phyloP scores from a whole-genome alignment of 306 rosid species.

The Argentina anserina region DNA sequence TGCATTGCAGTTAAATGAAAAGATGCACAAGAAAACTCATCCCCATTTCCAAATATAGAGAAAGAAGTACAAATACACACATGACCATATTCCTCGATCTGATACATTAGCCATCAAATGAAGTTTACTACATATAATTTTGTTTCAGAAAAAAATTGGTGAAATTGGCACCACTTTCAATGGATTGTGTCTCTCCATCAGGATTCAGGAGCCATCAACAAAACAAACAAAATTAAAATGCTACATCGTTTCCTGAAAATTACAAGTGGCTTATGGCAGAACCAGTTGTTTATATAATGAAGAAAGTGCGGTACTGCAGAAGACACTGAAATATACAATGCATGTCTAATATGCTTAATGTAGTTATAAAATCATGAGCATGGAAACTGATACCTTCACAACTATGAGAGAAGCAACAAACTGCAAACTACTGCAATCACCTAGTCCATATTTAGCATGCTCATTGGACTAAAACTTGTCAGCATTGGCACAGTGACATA shows the following conservation, averaged over 20 bases:
- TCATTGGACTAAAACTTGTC: not conserved
- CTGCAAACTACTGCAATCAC: not conserved
- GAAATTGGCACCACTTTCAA: not conserved
- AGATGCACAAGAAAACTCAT: not conserved
- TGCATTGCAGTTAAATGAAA: not conserved
- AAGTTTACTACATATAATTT: not conserved
- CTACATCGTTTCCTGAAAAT: not conserved
- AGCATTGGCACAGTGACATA: not conserved
- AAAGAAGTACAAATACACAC: not conserved
- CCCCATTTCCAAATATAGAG: not conserved
- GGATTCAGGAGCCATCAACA: not conserved
- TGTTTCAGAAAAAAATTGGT: not conserved
- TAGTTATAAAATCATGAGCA: not conserved
- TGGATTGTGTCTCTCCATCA: too few species aligned
- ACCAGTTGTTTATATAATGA: not conserved
- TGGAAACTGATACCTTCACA: not conserved
- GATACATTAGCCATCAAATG: not conserved
- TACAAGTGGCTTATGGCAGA: not conserved
- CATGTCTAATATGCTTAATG: too few species aligned
- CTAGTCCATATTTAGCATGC: not conserved
- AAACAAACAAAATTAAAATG: not conserved
- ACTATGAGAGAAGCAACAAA: not conserved
- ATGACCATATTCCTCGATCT: not conserved
- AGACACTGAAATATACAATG: not conserved
- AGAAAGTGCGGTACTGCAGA: not conserved